Base-by-base conservation (phyloP, 192 early-diverging fungal species). In the Linnemannia zychae region DNA sequence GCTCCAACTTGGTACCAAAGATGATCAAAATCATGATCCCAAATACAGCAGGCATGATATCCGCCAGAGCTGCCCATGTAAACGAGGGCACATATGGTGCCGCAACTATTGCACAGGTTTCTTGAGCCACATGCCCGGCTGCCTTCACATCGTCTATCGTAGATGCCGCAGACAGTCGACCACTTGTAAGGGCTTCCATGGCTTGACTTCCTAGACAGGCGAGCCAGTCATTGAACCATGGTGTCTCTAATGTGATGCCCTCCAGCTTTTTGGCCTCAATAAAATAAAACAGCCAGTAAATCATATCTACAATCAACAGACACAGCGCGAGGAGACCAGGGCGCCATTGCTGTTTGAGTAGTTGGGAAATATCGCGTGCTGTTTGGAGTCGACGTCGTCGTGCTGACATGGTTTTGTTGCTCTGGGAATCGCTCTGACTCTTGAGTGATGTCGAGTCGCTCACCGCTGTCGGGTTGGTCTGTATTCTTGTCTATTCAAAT, bases 281-380 rank as follows among this genome's bases (percentile, higher is more conserved):
- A 44, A 84, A 84, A 34, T 84, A 84, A 53, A 84, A 84, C 1
- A 84, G 82, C 77, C 77, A 84, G 36, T 75, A 78, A 37, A 53
- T 69, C 72, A 84, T 79, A 40, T 79, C 74, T 7, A 72, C 57
- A 31, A 69, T 48, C n/a, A 85, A 47, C 20, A 85, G 68, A 33
- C 60, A 84, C 16, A 76, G 24, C 0, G 83, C 83, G 18, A 85
- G 72, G 17, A 79, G 37, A 24, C 83, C 83, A 4, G 83, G 68
- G 9, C 83, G 77, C 77, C 83, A 85, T 47, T 85, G 83, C 28
- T 85, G 77, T 44, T 85, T 79, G 11, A 85, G 65, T 3, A 85
- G 31, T 4, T 33, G 74, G 1, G 83, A 79, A 28, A 85, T 79
- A 4, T 79, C 74, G 28, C 83, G 77, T 4, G 83, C 77, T 2